Conservation (phyloP, 352 stramenopile genomes). For the Phytophthora rubi region DNA sequence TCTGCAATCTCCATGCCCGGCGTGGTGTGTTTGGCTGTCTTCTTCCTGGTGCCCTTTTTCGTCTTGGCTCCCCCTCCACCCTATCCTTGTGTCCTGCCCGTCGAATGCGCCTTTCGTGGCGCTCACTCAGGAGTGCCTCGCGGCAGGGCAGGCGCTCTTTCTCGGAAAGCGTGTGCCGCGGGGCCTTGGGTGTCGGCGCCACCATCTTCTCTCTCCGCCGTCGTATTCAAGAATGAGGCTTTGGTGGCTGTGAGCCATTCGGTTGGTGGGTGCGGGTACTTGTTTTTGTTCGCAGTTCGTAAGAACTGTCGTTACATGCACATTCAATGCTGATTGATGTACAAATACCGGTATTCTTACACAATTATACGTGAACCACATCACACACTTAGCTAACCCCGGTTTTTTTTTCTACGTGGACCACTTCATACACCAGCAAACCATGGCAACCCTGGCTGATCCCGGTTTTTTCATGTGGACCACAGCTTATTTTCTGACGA, state of each 20-base stretch:
- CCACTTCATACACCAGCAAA: too few relatives aligned
- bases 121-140: slow-evolving; percentile 5
- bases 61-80: neutral
- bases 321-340: too few relatives aligned
- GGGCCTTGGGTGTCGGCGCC: neutral
- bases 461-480: too few relatives aligned
- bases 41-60: neutral
- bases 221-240: slow-evolving; percentile 7
- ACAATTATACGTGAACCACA: too few relatives aligned
- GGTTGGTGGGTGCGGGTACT: too few relatives aligned
- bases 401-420: too few relatives aligned
- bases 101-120: neutral
- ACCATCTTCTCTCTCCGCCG: neutral
- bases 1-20: neutral
- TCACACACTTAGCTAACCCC: too few relatives aligned
- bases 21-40: neutral
- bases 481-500: too few relatives aligned
- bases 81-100: neutral
- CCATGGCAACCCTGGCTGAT: too few relatives aligned
- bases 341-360: too few relatives aligned
- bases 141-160: neutral
- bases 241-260: neutral
- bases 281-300: too few relatives aligned
- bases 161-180: slow-evolving; percentile 1
- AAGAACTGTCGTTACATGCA: too few relatives aligned